Conservation (phyloP, 2,329 filamentous ascomycete genomes). For the Botrytis porri region DNA sequence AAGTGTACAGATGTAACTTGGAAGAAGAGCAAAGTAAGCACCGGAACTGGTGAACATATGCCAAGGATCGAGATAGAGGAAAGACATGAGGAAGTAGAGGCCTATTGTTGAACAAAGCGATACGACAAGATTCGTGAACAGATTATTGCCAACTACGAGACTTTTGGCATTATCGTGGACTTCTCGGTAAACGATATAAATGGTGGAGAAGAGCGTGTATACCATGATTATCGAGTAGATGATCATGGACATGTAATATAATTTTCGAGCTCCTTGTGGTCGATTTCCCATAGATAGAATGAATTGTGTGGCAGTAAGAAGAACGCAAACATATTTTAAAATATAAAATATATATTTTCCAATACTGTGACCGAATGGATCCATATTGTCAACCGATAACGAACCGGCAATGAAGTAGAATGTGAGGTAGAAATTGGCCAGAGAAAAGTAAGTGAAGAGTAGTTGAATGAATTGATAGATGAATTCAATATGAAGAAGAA, state of each 20-base stretch:
- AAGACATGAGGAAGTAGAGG: slow-evolving; percentile 93
- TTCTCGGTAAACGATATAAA: slow-evolving; percentile 88
- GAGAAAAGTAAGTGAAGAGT: slow-evolving; percentile 94
- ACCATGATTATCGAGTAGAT: slow-evolving; percentile 93
- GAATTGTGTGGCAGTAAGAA: slow-evolving; percentile 92
- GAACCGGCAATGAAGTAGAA: slow-evolving; percentile 98
- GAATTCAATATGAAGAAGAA: slow-evolving; percentile 91
- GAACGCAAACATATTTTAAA: slow-evolving; percentile 77
- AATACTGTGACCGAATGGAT: slow-evolving; percentile 88
- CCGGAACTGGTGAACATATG: slow-evolving; percentile 93
- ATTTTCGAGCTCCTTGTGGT: slow-evolving; percentile 87
- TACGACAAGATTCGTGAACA: slow-evolving; percentile 93
- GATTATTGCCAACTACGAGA: slow-evolving; percentile 71
- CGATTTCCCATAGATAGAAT: slow-evolving; percentile 95
- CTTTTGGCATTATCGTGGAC: slow-evolving; percentile 50
- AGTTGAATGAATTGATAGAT: slow-evolving; percentile 91
- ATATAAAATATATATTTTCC: slow-evolving; percentile 83
- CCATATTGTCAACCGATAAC: slow-evolving; percentile 71
- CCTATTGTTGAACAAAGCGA: slow-evolving; percentile 86
- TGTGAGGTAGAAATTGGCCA: slow-evolving; percentile 98
- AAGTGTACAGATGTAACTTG: slow-evolving; percentile 91
- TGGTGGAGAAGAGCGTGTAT: slow-evolving; percentile 84
- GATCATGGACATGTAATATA: slow-evolving; percentile 85
- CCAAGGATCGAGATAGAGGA: slow-evolving; percentile 97
- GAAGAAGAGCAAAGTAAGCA: slow-evolving; percentile 91